Base-by-base conservation (phyloP, 352 stramenopile genomes). In the Globisporangium nunn region DNA sequence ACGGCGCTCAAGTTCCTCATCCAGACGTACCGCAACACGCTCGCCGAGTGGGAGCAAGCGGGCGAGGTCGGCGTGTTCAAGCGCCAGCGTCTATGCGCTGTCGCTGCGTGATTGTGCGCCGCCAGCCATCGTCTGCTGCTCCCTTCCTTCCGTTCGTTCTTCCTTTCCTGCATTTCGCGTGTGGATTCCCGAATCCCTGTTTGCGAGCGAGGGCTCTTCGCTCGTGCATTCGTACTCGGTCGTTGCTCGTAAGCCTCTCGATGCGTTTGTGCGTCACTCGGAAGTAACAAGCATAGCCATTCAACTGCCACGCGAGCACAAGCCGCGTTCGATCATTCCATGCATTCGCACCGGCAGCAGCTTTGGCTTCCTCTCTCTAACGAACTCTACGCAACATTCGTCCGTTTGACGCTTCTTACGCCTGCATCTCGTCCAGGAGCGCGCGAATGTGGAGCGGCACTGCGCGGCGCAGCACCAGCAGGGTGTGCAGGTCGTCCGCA, bases 1-100 rank as follows among this genome's bases (percentile, higher is more conserved):
- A 82, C 73, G 15, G 78, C 77, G n/a, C 65, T 89, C 52, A 88
- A 91, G 67, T 79, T 88, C 56, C 71, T 93, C 10, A 88, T 91
- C 44, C 74, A 88, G 65, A 88, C 73, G 17, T 87, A 86, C 52
- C 70, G 81, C 52, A 85, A 68, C 55, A 75, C 78, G 48, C 64
- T 88, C 18, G 76, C 65, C 10, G 77, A 74, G 49, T 93, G 83
- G 83, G 79, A 93, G 52, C 78, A 87, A 30, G 72, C 71, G 0
- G 81, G 81, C 14, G 68, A 91, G 49, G 61, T 78, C 1, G 83
- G 83, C 12, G 80, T 93, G 51, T 93, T 85, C 62, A 88, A 88
- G 62, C 83, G 83, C 11, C 64, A 74, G 23, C 59, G 68, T 0
- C 45, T 76, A 15, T 81, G 84, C 33, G 76, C 73, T 18, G 67